These are phyloP conservation scores for Heterobasidion irregulare DNA, from an alignment of 1,284 basidiomycete species.

Conservation along the genomic window DNA sequence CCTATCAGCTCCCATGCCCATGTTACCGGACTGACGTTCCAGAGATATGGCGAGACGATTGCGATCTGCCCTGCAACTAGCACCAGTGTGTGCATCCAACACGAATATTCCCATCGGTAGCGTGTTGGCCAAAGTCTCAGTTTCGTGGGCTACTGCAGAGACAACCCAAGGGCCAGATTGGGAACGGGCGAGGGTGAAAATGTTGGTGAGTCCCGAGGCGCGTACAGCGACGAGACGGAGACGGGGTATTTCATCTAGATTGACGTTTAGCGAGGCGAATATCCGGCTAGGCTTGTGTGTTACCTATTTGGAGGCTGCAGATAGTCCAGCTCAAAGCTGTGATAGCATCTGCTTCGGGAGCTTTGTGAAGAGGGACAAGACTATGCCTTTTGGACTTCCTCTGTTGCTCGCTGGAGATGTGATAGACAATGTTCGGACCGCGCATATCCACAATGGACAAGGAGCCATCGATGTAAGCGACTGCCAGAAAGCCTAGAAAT, in stretches of 20 bases:
- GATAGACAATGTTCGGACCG: slow-evolving; percentile 54
- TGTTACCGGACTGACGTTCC: slow-evolving; percentile 13
- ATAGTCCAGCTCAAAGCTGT: slow-evolving; percentile 61
- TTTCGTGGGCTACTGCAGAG: slow-evolving; percentile 14
- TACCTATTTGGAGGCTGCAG: slow-evolving; percentile 25
- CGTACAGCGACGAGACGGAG: slow-evolving; percentile 60
- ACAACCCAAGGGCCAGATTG: slow-evolving; percentile 39
- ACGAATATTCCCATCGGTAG: slow-evolving; percentile 49
- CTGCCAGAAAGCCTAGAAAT: slow-evolving; percentile 64
- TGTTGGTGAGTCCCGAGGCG: slow-evolving; percentile 48
- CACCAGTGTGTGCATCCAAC: slow-evolving; percentile 52
- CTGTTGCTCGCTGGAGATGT: slow-evolving; percentile 24
- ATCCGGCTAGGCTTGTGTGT: no score
- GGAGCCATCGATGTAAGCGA: slow-evolving; percentile 53
- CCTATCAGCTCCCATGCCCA: neutral
- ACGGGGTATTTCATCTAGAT: slow-evolving; percentile 38
- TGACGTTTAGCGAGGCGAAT: no score
- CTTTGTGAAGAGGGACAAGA: slow-evolving; percentile 16
- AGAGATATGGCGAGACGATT: slow-evolving; percentile 28
- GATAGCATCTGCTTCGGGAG: slow-evolving; percentile 30
- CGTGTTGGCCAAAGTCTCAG: slow-evolving; percentile 44
- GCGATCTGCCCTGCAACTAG: slow-evolving; percentile 35
- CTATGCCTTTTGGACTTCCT: slow-evolving; percentile 18
- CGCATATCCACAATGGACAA: slow-evolving; percentile 66
- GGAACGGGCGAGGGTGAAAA: slow-evolving; percentile 45